phyloP scores from a whole-genome alignment of 2,329 filamentous ascomycete genomes.

The Trichoderma arundinaceum region DNA sequence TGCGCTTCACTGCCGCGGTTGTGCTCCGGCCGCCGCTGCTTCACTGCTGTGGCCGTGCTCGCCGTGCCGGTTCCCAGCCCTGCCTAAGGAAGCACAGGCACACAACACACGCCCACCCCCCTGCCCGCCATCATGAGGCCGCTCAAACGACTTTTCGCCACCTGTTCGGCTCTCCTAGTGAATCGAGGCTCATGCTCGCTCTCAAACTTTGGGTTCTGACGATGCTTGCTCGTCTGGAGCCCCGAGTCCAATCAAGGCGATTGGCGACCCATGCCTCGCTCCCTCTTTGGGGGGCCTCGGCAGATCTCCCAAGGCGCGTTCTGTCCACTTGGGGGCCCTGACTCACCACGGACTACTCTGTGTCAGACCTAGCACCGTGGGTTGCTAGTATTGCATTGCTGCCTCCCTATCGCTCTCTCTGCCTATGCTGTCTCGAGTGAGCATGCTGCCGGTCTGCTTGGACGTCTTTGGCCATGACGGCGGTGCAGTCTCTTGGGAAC shows the following conservation, averaged over 20 bases:
- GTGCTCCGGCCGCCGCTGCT: constrained; percentile 9
- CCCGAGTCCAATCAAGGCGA: constrained; percentile 1
- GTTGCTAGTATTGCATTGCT: constrained; percentile 5
- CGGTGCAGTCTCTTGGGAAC: neutral
- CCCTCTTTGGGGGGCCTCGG: constrained; percentile 13
- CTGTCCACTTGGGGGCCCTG: neutral
- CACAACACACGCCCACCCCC: neutral
- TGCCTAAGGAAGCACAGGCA: neutral
- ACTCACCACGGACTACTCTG: constrained; percentile 13
- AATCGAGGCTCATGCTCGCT: neutral
- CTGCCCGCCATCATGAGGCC: constrained; percentile 26
- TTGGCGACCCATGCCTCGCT: constrained; percentile 19
- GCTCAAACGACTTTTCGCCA: constrained; percentile 10
- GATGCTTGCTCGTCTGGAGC: neutral
- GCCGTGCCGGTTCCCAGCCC: neutral
- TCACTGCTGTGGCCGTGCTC: constrained; percentile 22
- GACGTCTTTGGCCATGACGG: neutral
- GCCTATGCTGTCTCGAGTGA: constrained; percentile 15
- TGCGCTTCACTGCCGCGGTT: neutral
- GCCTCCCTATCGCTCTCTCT: constrained; percentile 1
- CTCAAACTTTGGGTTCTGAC: constrained; percentile 5
- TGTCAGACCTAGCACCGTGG: constrained; percentile 22
- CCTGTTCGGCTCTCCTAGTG: constrained; percentile 1
- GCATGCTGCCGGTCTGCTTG: neutral
- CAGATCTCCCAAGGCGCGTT: constrained; percentile 13